Conservation (phyloP, 768 basidiomycete species). For the Harrya chromipes region DNA sequence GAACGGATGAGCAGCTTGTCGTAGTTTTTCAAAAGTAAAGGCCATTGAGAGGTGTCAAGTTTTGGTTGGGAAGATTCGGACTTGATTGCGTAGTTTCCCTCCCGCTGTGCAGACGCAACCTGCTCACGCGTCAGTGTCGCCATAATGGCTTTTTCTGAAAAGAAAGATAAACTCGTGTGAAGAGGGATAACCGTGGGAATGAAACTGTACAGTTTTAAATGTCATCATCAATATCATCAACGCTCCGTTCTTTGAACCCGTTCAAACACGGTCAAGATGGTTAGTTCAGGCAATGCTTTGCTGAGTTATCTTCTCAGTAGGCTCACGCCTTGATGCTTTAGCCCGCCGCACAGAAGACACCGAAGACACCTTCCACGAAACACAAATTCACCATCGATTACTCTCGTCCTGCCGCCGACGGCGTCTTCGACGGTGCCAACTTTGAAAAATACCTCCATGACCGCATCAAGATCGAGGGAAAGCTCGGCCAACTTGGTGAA, state of each 20-base stretch:
- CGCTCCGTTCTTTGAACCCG: background rate
- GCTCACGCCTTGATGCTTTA: constrained; percentile 56
- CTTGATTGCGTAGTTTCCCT: constrained; percentile 79
- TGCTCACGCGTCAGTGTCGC: constrained; percentile 55
- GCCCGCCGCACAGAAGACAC: constrained; percentile 55
- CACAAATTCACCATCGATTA: constrained; percentile 86
- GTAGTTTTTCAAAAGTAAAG: constrained; percentile 96
- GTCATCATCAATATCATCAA: background rate
- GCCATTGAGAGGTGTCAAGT: constrained; percentile 97
- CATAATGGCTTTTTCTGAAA: constrained; percentile 11
- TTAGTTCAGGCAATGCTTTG: constrained; percentile 78
- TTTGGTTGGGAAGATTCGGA: constrained; percentile 69
- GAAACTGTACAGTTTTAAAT: constrained; percentile 51
- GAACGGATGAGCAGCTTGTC: constrained; percentile 94
- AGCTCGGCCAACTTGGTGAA: constrained; percentile 90
- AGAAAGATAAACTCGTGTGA: constrained; percentile 19
- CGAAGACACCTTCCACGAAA: constrained; percentile 53
- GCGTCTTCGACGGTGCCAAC: constrained; percentile 58
- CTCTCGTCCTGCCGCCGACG: constrained; percentile 72
- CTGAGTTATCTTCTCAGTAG: constrained; percentile 93
- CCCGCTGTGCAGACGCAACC: constrained; percentile 69
- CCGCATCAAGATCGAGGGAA: constrained; percentile 90
- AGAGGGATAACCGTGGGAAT: constrained; percentile 15
- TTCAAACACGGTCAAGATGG: constrained; percentile 49
- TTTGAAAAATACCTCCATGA: constrained; percentile 91